These are phyloP conservation scores for Yamadazyma dushanensis DNA, from an alignment of 1,139 yeast species.

Conservation along the genomic window DNA sequence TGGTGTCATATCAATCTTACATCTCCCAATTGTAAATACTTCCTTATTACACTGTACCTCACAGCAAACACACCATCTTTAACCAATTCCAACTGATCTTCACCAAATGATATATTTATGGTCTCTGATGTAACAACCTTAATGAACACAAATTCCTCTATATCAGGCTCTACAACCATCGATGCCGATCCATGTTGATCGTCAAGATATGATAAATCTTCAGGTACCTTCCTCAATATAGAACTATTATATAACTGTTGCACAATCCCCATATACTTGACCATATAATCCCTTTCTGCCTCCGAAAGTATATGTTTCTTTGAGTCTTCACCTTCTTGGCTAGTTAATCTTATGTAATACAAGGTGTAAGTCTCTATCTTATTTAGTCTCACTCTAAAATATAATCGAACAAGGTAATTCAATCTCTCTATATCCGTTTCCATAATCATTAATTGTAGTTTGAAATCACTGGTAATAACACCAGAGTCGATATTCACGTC, in stretches of 20 bases:
- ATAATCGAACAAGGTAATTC: conserved; percentile 75
- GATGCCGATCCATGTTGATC: conserved; percentile 74
- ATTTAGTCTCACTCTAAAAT: conserved; percentile 71
- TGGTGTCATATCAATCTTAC: conserved; percentile 37
- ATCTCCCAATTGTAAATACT: conserved; percentile 42
- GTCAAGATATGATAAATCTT: conserved; percentile 65
- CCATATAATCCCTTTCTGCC: conserved; percentile 64
- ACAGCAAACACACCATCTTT: conserved; percentile 75
- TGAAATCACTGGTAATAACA: conserved; percentile 58
- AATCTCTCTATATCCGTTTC: conserved; percentile 91
- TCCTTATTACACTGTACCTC: conserved; percentile 57
- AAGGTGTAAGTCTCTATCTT: conserved; percentile 72
- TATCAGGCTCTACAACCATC: conserved; percentile 79
- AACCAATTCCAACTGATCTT: conserved; percentile 60
- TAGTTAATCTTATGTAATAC: conserved; percentile 40
- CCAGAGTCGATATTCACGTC: conserved; percentile 42
- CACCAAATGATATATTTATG: conserved; percentile 38
- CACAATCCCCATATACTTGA: conserved; percentile 62
- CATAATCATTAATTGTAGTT: conserved; percentile 75
- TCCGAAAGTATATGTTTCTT: conserved; percentile 43
- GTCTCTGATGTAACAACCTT: conserved; percentile 44
- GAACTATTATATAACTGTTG: conserved; percentile 66
- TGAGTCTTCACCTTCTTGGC: conserved; percentile 22
- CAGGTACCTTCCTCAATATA: conserved; percentile 69
- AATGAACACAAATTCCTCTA: conserved; percentile 74